Evolutionary conservation across 257 asterid species (phyloP).

Genomic region (Scutellaria barbata): DNA sequence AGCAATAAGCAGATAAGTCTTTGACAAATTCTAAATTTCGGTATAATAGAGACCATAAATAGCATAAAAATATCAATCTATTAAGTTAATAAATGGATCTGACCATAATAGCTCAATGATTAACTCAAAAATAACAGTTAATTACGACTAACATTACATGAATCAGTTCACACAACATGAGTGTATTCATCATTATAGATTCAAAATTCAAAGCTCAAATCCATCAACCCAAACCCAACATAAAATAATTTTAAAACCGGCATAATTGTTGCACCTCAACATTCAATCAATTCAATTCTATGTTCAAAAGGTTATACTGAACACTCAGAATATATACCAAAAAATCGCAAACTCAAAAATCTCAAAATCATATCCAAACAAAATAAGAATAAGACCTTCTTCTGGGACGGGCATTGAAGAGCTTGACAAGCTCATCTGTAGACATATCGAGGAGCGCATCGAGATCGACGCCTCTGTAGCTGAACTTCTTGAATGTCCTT

Average conservation of each 20-base stretch:
- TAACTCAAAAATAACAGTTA: too few relatives aligned
- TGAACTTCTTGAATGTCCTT: conserved; percentile 90
- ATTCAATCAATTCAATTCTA: neutral
- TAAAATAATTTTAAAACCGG: too few relatives aligned
- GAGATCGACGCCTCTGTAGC: conserved; percentile 90
- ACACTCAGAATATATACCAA: too few relatives aligned
- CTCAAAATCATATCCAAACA: too few relatives aligned
- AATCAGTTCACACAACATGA: neutral
- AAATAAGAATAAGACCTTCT: conserved; percentile 52
- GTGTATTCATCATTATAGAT: neutral
- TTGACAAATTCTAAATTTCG: too few relatives aligned
- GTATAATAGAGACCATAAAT: too few relatives aligned
- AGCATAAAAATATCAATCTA: too few relatives aligned
- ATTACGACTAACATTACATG: neutral
- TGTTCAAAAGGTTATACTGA: neutral
- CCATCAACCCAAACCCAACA: neutral
- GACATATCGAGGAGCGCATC: conserved; percentile 90
- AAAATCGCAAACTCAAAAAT: neutral
- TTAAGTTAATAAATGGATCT: too few relatives aligned
- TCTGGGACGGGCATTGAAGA: conserved; percentile 70
- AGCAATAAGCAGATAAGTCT: too few relatives aligned
- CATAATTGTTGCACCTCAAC: neutral
- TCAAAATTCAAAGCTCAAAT: too few relatives aligned
- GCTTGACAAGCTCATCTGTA: conserved; percentile 87
- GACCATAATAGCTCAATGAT: too few relatives aligned